phyloP scores from a whole-genome alignment of 495 filamentous ascomycete genomes.

The Penicillium pancosmium region DNA sequence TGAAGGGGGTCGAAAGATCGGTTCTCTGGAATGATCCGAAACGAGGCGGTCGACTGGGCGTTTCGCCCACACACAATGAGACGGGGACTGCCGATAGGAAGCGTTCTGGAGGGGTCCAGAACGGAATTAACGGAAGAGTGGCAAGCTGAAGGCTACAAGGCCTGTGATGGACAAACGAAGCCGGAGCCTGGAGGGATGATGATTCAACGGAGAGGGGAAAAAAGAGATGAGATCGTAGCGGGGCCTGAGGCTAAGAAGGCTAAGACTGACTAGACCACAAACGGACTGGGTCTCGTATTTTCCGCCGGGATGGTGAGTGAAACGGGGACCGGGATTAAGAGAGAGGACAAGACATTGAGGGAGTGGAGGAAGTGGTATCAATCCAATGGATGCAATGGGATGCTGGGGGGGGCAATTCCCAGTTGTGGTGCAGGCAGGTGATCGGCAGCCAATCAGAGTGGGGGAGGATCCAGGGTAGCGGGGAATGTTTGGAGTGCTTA shows the following conservation, averaged over 20 bases:
- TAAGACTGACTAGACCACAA: constrained; percentile 1
- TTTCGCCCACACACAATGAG: constrained; percentile 16
- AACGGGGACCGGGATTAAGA: not conserved
- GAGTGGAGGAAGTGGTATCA: not conserved
- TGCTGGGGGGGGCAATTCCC: not conserved
- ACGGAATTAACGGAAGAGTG: not conserved
- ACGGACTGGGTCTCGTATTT: not conserved
- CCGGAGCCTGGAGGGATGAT: constrained; percentile 3
- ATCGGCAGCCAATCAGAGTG: constrained; percentile 23
- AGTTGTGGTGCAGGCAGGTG: constrained; percentile 12
- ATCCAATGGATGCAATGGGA: not conserved
- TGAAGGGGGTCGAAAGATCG: not conserved
- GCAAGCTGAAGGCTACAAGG: not conserved
- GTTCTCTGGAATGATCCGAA: not conserved
- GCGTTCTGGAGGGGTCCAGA: constrained; percentile 6
- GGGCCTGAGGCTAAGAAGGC: constrained; percentile 23
- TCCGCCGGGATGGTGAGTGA: not conserved
- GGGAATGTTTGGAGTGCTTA: constrained; percentile 16
- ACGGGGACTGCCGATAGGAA: not conserved
- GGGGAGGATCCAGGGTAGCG: not conserved
- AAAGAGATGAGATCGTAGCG: constrained; percentile 10
- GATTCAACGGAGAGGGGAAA: constrained; percentile 8
- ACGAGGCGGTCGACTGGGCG: constrained; percentile 19
- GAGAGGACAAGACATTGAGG: not conserved
- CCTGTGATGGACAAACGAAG: not conserved